These are phyloP conservation scores for Lactarius deliciosus DNA, from an alignment of 768 basidiomycete species.

Conservation along the genomic window DNA sequence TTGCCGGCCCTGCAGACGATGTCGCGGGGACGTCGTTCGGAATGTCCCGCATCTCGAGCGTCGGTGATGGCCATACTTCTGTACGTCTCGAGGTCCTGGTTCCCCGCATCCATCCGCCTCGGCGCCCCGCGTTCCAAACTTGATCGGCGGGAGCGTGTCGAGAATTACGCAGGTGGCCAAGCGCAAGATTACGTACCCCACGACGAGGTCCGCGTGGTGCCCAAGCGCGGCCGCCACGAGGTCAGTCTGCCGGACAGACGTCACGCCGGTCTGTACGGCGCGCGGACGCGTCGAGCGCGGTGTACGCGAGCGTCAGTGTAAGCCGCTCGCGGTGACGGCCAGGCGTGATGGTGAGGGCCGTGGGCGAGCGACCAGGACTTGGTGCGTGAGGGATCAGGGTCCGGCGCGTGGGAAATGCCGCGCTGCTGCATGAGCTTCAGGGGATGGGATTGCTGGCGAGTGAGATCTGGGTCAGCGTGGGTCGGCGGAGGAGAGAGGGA, in stretches of 20 bases:
- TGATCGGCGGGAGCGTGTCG: too few relatives aligned
- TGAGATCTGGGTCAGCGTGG: conserved; percentile 41
- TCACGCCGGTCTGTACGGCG: conserved; percentile 56
- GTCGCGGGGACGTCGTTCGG: neutral
- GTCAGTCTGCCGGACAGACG: conserved; percentile 57
- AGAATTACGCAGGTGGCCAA: conserved; percentile 47
- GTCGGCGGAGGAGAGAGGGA: conserved; percentile 51
- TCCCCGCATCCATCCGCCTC: conserved; percentile 32
- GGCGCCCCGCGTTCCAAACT: neutral
- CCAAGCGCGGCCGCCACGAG: conserved; percentile 90
- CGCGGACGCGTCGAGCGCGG: conserved; percentile 45
- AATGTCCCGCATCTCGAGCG: neutral
- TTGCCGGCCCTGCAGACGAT: neutral
- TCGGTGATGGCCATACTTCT: conserved; percentile 1
- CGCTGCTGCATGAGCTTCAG: conserved; percentile 62
- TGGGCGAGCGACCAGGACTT: conserved; percentile 80
- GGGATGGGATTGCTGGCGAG: conserved; percentile 67
- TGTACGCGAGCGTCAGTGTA: conserved; percentile 42
- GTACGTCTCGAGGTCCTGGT: conserved; percentile 16
- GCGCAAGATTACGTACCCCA: conserved; percentile 57
- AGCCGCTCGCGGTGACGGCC: conserved; percentile 22
- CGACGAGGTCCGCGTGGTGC: conserved; percentile 67
- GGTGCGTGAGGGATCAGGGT: conserved; percentile 44
- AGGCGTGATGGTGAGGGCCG: conserved; percentile 37
- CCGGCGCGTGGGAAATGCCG: conserved; percentile 30